Conservation (phyloP, 495 filamentous ascomycete genomes). For the Aspergillus conjunctus region DNA sequence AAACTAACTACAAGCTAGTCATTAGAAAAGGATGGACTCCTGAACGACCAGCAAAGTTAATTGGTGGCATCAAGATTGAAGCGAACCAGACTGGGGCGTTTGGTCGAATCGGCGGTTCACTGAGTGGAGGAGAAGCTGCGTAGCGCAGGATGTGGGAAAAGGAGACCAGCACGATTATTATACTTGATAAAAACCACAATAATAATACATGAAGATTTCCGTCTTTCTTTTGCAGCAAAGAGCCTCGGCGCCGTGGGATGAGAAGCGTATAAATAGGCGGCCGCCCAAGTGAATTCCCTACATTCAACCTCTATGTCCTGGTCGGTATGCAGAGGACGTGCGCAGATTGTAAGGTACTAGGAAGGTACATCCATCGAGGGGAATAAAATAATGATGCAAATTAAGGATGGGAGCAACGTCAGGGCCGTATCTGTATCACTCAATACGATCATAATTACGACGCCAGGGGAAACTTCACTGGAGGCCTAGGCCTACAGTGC, state of each 20-base stretch:
- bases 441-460: constrained; percentile 6
- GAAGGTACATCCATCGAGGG: too few relatives aligned
- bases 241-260: background rate
- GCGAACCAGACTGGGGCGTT: constrained; percentile 22
- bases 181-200: background rate
- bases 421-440: background rate
- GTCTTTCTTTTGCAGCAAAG: background rate
- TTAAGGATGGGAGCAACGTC: constrained; percentile 1
- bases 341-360: background rate
- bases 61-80: constrained; percentile 26
- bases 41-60: constrained; percentile 27
- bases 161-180: constrained; percentile 7
- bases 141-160: constrained; percentile 14
- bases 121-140: constrained; percentile 13
- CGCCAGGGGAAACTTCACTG: background rate
- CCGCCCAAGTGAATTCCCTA: background rate
- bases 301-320: background rate
- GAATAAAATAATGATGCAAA: background rate
- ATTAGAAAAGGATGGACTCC: constrained; percentile 18
- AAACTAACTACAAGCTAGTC: constrained; percentile 1
- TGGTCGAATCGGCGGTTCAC: constrained; percentile 6
- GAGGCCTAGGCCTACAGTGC: constrained; percentile 11
- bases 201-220: background rate
- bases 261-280: background rate
- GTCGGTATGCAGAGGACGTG: background rate